Base-by-base conservation (phyloP, 2,329 filamentous ascomycete species). In the Penicillium sumatraense region DNA sequence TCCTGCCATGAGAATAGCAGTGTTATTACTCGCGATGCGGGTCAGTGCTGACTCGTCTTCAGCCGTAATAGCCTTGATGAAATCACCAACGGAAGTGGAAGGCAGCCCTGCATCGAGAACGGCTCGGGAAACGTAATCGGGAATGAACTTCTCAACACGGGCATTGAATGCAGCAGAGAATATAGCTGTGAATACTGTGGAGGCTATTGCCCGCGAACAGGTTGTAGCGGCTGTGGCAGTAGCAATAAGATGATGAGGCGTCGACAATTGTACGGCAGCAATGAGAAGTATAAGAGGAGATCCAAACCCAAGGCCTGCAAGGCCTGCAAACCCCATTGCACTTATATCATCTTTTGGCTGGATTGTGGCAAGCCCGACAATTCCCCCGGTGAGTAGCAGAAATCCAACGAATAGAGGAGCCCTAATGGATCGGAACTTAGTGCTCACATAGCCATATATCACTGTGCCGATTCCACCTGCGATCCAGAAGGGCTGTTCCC, bases 191-290 rank as follows among this genome's bases (percentile, higher is more conserved):
- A 57, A 57, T 20, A 57, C 42, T 3, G 54, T 27, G 4, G 36
- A 10, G 6, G 47, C 51, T 23, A 57, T 36, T 31, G 54, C 51
- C 10, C 51, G 46, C 21, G 54, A 57, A 29, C 54, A 54, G 13
- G 54, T 50, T 18, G 54, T 56, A 3, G 50, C 40, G 13, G 54
- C 54, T 0, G 54, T 56, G 10, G 54, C 54, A 3, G 54, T 56
- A 8, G 54, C 54, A 8, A 53, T 56, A 0, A 56, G 45, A 40
- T 53, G 49, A 20, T 56, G 54, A 2, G 54, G 54, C 2, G 46
- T 49, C n/a, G 49, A 46, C 14, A 56, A 40, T 16, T 56, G 54
- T 18, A 56, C 54, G 8, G 44, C 54, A 1, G 50, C 40, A 27
- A 56, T 53, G 9, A 53, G 29, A 20, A 56, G 33, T 23, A 56